A percentile compares a stretch with the other conserved stretches of the same genome.
These are phyloP conservation scores for Amaranthus hypochondriacus DNA, from an alignment of 148 eudicot species.

Conservation along the genomic window DNA sequence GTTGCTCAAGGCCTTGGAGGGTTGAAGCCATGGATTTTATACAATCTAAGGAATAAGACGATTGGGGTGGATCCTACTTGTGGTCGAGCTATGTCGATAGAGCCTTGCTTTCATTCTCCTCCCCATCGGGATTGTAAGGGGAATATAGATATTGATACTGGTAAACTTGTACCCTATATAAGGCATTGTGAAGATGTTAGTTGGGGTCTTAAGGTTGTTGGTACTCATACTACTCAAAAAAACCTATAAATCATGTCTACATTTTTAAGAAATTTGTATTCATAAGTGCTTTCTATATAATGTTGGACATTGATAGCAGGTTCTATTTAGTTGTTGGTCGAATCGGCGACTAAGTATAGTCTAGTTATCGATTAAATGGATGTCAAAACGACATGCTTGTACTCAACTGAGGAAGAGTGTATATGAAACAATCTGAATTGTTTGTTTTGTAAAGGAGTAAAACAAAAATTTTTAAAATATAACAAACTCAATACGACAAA, in stretches of 20 bases:
- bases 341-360: too few relatives aligned
- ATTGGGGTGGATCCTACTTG: constrained; percentile 72
- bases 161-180: constrained; percentile 70
- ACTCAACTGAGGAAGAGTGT: too few relatives aligned
- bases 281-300: too few relatives aligned
- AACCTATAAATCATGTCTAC: constrained; percentile 19
- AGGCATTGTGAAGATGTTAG: constrained; percentile 93
- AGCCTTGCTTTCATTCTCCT: constrained; percentile 93
- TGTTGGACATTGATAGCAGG: too few relatives aligned
- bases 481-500: too few relatives aligned
- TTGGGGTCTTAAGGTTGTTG: constrained; percentile 91
- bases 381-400: too few relatives aligned
- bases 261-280: too few relatives aligned
- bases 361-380: too few relatives aligned
- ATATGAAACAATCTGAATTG: too few relatives aligned
- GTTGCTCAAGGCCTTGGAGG: constrained; percentile 98
- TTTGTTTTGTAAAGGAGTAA: too few relatives aligned
- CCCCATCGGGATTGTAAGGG: constrained; percentile 82
- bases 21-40: constrained; percentile 84
- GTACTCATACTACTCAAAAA: constrained; percentile 17
- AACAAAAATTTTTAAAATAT: too few relatives aligned
- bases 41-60: constrained; percentile 59
- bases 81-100: constrained; percentile 72
- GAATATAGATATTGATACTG: constrained; percentile 57
- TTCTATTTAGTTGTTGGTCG: too few relatives aligned